These are phyloP conservation scores for Rhizodiscina lignyota DNA, from an alignment of 495 filamentous ascomycete genomes.

Conservation along the genomic window DNA sequence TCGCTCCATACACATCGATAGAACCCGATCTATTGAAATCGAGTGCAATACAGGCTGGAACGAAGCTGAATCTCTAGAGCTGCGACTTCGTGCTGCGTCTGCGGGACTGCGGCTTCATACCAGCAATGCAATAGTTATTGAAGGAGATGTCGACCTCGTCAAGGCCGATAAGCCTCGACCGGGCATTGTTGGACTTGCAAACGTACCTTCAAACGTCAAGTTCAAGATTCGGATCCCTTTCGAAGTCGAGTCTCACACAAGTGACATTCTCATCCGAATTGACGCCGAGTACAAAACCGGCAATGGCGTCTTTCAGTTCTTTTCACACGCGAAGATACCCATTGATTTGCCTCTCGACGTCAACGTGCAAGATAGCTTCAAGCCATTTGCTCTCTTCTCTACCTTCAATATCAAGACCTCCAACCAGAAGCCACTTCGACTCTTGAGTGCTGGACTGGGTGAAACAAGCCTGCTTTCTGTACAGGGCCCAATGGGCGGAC, in stretches of 20 bases:
- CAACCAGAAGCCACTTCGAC: conserved; percentile 51
- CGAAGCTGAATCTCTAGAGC: conserved; percentile 43
- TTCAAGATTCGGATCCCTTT: conserved; percentile 60
- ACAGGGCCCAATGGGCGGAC: conserved; percentile 32
- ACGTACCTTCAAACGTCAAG: conserved; percentile 31
- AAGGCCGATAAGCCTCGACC: conserved; percentile 45
- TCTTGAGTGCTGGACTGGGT: conserved; percentile 53
- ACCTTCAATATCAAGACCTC: conserved; percentile 78
- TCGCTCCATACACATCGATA: conserved; percentile 54
- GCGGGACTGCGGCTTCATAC: conserved; percentile 76
- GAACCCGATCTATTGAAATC: conserved; percentile 58
- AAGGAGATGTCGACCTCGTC: conserved; percentile 31
- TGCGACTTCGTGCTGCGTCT: conserved; percentile 66
- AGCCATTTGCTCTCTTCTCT: conserved; percentile 64
- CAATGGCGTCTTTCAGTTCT: conserved; percentile 53
- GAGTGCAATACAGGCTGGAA: conserved; percentile 64
- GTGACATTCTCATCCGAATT: conserved; percentile 52
- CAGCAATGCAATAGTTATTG: conserved; percentile 32
- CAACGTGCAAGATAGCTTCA: conserved; percentile 94
- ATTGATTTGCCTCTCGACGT: conserved; percentile 72
- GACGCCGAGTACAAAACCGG: conserved; percentile 68
- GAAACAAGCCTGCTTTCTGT: conserved; percentile 54
- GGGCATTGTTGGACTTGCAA: conserved; percentile 48
- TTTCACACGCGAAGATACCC: conserved; percentile 42
- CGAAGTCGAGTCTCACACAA: conserved; percentile 62